phyloP scores from a whole-genome alignment of 2,329 filamentous ascomycete genomes.

The Cladophialophora yegresii region DNA sequence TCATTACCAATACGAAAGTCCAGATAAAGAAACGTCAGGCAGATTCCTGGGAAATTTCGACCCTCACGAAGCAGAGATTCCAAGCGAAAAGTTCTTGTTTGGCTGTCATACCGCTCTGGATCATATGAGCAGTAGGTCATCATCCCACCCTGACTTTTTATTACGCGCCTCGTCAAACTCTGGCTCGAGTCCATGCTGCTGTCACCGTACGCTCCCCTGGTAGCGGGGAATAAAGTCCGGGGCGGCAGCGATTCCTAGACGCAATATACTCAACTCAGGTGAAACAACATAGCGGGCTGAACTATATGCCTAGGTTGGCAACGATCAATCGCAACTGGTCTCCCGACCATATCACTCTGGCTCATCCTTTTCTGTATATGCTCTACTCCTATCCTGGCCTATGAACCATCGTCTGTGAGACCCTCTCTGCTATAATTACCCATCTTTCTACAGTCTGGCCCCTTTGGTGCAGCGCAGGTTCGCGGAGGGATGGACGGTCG shows the following conservation, averaged over 20 bases:
- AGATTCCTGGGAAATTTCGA: not conserved
- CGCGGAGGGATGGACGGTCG: slow-evolving; percentile 2
- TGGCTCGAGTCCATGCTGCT: not conserved
- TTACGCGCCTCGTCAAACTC: not conserved
- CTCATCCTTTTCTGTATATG: not conserved
- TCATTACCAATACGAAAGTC: slow-evolving; percentile 9
- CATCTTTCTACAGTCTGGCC: not conserved
- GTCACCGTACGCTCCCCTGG: not conserved
- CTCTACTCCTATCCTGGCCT: not conserved
- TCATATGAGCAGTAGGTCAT: not conserved
- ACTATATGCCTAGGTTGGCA: not conserved
- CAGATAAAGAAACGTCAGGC: not conserved
- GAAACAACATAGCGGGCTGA: not conserved
- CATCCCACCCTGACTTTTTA: not conserved
- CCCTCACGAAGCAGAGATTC: not conserved
- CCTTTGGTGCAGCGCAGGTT: slow-evolving; percentile 1
- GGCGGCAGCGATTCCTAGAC: not conserved
- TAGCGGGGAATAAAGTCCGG: not conserved
- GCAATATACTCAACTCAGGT: not conserved
- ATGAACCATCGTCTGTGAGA: not conserved
- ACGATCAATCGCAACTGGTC: slow-evolving; percentile 2
- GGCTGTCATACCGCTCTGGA: not conserved
- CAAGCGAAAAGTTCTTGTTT: not conserved
- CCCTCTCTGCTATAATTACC: not conserved
- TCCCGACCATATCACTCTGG: slow-evolving; percentile 4